A percentile compares a stretch with the other conserved stretches of the same genome.
Evolutionary conservation across 805 yeast genomes (phyloP).

Genomic region (Hanseniaspora hatyaiensis): DNA sequence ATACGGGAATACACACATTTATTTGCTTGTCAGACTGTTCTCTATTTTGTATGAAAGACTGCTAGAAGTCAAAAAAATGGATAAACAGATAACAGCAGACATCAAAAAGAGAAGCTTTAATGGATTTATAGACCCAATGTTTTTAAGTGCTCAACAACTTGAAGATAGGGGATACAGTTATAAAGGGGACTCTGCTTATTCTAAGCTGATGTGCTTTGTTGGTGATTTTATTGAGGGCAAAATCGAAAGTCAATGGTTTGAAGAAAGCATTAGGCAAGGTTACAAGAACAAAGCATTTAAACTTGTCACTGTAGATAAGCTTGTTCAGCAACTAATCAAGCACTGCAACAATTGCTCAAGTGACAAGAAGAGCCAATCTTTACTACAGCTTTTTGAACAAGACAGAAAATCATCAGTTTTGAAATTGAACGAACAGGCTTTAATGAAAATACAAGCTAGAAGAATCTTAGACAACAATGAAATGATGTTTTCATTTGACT

Average conservation of each 20-base stretch:
- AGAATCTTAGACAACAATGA: constrained; percentile 74
- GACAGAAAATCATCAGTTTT: constrained; percentile 58
- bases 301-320: constrained; percentile 85
- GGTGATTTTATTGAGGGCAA: constrained; percentile 77
- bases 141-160: constrained; percentile 65
- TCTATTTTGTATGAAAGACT: constrained; percentile 72
- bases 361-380: constrained; percentile 69
- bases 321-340: constrained; percentile 68
- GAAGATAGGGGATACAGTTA: constrained; percentile 71
- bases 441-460: constrained; percentile 81
- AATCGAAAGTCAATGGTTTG: constrained; percentile 87
- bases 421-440: constrained; percentile 74
- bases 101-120: constrained; percentile 51
- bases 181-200: constrained; percentile 57
- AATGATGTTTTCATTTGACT: constrained; percentile 80
- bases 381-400: constrained; percentile 66
- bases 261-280: constrained; percentile 89
- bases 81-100: constrained; percentile 61
- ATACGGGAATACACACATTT: constrained; percentile 79
- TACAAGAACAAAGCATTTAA: constrained; percentile 88
- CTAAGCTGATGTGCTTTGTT: constrained; percentile 64
- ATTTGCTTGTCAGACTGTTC: constrained; percentile 78
- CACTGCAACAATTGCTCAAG: constrained; percentile 76
- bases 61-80: constrained; percentile 60
- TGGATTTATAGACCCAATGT: constrained; percentile 77